Evolutionary conservation across 768 basidiomycete genomes (phyloP).

Genomic region (Naganishia onofrii): DNA sequence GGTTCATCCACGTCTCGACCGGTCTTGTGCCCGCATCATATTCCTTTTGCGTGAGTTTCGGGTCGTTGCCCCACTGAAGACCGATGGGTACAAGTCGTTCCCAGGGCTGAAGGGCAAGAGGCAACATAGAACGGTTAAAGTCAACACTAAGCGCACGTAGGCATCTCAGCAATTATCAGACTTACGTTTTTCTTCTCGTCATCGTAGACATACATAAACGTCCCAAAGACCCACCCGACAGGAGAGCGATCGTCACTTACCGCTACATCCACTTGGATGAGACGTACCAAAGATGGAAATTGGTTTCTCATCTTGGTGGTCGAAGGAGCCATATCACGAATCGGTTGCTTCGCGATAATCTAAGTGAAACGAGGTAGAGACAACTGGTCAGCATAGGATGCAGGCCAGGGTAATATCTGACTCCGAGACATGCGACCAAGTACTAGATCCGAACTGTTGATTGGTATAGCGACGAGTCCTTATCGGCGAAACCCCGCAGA

Average conservation of each 20-base stretch:
- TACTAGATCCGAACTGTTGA: too few relatives aligned
- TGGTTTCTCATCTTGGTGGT: neutral
- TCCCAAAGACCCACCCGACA: neutral
- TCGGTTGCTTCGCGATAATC: neutral
- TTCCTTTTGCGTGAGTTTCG: neutral
- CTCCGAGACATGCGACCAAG: neutral
- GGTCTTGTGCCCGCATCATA: neutral
- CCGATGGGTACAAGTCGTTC: neutral
- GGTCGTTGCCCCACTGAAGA: neutral
- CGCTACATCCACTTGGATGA: neutral
- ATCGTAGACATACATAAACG: neutral
- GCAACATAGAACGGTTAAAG: too few relatives aligned
- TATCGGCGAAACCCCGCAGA: neutral
- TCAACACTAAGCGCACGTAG: too few relatives aligned
- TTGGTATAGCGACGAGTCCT: too few relatives aligned
- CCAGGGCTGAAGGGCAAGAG: neutral
- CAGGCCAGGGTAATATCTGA: neutral
- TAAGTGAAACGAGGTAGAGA: too few relatives aligned
- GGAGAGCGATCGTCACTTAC: neutral
- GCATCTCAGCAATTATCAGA: neutral
- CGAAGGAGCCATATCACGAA: neutral
- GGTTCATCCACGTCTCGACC: neutral
- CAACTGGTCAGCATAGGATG: neutral
- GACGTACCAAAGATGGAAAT: neutral
- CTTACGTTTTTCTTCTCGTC: neutral